These are phyloP conservation scores for Fremontodendron californicum DNA, from an alignment of 345 rosid genomes.

Conservation along the genomic window DNA sequence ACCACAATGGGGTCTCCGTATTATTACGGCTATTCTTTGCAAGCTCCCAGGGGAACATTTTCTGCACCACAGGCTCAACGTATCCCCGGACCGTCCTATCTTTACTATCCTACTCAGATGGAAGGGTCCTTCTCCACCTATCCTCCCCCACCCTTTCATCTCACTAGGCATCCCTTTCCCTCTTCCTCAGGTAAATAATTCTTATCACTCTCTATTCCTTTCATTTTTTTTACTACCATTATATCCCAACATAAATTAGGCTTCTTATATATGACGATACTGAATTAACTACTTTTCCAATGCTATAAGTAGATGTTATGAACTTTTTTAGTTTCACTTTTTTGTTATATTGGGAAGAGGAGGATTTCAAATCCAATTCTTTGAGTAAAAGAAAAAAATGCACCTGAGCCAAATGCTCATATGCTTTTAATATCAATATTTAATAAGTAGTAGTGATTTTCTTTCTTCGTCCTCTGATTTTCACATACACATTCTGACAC, in stretches of 20 bases:
- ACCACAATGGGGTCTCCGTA: slow-evolving; percentile 43
- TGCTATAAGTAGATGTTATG: background rate
- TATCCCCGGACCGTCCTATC: slow-evolving; percentile 34
- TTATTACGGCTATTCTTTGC: slow-evolving; percentile 66
- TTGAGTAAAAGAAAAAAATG: background rate
- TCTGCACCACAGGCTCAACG: slow-evolving; percentile 38
- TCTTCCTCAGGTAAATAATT: slow-evolving; percentile 46
- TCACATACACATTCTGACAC: background rate
- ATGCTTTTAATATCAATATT: background rate
- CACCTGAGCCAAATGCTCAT: background rate
- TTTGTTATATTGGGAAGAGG: background rate
- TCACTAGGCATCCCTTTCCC: slow-evolving; percentile 34
- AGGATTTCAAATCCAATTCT: background rate
- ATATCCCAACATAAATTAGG: background rate
- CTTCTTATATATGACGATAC: background rate
- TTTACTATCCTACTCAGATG: slow-evolving; percentile 47
- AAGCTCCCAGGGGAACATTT: slow-evolving; percentile 51
- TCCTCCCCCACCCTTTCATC: slow-evolving; percentile 38
- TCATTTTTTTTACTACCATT: background rate
- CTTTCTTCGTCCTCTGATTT: background rate
- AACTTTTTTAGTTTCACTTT: background rate
- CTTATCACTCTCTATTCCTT: background rate
- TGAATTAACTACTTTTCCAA: background rate
- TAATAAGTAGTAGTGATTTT: background rate
- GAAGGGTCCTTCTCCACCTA: slow-evolving; percentile 44